Conservation (phyloP, 495 filamentous ascomycete genomes). For the Stereocaulon alpinum region DNA sequence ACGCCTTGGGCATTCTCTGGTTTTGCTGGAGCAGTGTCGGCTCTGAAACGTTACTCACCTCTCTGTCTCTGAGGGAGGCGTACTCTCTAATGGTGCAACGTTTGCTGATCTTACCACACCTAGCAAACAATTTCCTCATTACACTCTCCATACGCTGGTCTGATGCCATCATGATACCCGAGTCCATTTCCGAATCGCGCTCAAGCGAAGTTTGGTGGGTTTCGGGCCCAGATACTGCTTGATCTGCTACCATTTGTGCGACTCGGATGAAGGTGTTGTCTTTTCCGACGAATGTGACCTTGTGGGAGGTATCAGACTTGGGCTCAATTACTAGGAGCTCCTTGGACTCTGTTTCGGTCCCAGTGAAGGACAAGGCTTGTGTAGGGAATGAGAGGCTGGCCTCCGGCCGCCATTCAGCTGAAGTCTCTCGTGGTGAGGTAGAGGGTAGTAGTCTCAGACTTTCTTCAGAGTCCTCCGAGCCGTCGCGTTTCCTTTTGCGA, state of each 20-base stretch:
- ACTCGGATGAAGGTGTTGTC: conserved; percentile 11
- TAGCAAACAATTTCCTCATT: not conserved
- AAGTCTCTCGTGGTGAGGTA: not conserved
- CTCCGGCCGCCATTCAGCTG: not conserved
- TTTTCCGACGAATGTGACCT: not conserved
- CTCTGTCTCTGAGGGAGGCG: not conserved
- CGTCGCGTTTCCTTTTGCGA: conserved; percentile 9
- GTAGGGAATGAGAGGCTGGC: not conserved
- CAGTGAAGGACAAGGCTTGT: not conserved
- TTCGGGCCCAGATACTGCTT: conserved; percentile 5
- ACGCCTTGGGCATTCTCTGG: not conserved
- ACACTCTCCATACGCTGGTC: not conserved
- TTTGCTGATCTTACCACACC: not conserved
- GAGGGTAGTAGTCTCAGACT: not conserved
- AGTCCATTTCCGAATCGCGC: not conserved
- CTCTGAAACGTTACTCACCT: not conserved
- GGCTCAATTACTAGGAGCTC: not conserved
- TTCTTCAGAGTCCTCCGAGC: not conserved
- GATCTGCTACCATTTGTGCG: conserved; percentile 16
- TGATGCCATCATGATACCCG: not conserved
- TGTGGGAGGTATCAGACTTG: not conserved
- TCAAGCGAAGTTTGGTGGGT: not conserved
- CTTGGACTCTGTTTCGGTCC: not conserved
- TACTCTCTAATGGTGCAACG: conserved; percentile 5
- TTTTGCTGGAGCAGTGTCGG: not conserved